Evolutionary conservation across 2,329 filamentous ascomycete species (phyloP).

Genomic region (Phaeosphaeriaceae sp.): DNA sequence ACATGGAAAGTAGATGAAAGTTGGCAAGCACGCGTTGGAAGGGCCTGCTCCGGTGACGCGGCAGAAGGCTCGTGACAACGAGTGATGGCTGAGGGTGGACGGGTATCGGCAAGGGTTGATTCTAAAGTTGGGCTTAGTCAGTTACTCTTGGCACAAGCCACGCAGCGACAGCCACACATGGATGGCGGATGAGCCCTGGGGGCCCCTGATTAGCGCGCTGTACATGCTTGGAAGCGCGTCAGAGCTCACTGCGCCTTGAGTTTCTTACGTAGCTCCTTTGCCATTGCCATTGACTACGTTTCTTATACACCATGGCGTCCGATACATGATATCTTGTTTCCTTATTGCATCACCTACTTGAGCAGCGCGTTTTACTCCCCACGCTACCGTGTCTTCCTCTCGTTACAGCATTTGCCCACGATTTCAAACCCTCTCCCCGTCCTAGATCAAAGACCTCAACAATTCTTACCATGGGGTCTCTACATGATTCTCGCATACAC

Average conservation of each 20-base stretch:
- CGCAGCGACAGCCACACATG: conserved; percentile 7
- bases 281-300: conserved; percentile 23
- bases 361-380: neutral
- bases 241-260: conserved; percentile 37
- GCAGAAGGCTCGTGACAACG: conserved; percentile 23
- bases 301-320: conserved; percentile 36
- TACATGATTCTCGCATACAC: conserved; percentile 66
- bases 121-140: conserved; percentile 17
- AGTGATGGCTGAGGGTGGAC: conserved; percentile 18
- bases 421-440: conserved; percentile 15
- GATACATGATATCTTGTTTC: conserved; percentile 26
- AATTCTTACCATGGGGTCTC: conserved; percentile 50
- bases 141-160: neutral
- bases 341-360: conserved; percentile 4
- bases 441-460: conserved; percentile 19
- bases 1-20: conserved; percentile 12
- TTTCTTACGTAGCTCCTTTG: conserved; percentile 37
- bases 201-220: no score
- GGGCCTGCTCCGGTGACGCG: conserved; percentile 32
- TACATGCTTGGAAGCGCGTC: conserved; percentile 33
- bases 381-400: neutral
- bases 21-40: conserved; percentile 12
- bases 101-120: conserved; percentile 24
- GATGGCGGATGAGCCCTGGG: no score
- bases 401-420: conserved; percentile 4